Percentiles rank a stretch among this genome's conserved stretches.
Evolutionary conservation across 768 basidiomycete species (phyloP).

Genomic region (Collybia nuda): DNA sequence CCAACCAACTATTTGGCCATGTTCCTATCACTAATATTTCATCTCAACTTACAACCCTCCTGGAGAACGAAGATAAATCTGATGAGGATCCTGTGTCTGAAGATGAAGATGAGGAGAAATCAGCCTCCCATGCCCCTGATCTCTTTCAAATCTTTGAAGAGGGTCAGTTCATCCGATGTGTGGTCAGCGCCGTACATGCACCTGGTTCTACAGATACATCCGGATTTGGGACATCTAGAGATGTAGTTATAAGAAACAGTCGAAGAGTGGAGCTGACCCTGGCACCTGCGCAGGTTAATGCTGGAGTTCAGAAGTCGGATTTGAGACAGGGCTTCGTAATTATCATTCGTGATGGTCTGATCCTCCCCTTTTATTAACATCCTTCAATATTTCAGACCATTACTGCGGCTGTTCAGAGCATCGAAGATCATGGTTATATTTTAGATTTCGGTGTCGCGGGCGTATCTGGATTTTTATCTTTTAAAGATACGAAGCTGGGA

Average conservation of each 20-base stretch:
- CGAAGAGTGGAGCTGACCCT: slow-evolving; percentile 84
- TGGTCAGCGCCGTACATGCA: slow-evolving; percentile 68
- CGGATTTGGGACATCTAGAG: slow-evolving; percentile 60
- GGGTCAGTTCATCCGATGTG: slow-evolving; percentile 86
- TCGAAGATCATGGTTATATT: slow-evolving; percentile 95
- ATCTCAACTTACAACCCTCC: slow-evolving; percentile 65
- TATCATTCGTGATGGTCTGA: slow-evolving; percentile 17
- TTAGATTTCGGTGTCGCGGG: slow-evolving; percentile 80
- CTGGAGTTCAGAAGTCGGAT: slow-evolving; percentile 76
- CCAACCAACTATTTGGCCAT: slow-evolving; percentile 91
- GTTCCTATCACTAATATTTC: slow-evolving; percentile 94
- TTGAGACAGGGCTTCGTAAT: slow-evolving; percentile 73
- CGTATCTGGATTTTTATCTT: slow-evolving; percentile 83
- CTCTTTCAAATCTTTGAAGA: slow-evolving; percentile 71
- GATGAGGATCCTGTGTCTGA: slow-evolving; percentile 44
- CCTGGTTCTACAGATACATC: slow-evolving; percentile 62
- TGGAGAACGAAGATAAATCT: slow-evolving; percentile 64
- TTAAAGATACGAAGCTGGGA: slow-evolving; percentile 61
- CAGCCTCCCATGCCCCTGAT: slow-evolving; percentile 53
- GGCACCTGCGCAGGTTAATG: slow-evolving; percentile 81
- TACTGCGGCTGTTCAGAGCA: slow-evolving; percentile 72
- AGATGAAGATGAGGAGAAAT: slow-evolving; percentile 40
- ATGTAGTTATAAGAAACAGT: slow-evolving; percentile 67
- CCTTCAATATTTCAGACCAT: slow-evolving; percentile 50
- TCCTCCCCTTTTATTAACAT: slow-evolving; percentile 10